Base-by-base conservation (phyloP, 345 rosid species). In the Litchi chinensis region DNA sequence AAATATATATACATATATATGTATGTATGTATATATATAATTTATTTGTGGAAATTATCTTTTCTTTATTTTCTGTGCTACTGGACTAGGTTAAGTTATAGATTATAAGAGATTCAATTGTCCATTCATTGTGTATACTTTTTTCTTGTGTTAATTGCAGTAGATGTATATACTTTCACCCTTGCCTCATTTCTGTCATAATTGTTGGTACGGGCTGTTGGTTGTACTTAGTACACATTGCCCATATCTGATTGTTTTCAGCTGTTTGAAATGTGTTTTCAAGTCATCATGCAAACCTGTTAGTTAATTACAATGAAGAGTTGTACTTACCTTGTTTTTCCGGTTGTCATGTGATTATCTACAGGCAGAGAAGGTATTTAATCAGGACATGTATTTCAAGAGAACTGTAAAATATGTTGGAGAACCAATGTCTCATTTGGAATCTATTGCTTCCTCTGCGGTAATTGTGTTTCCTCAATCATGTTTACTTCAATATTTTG, bases 281-380 rank as follows among this genome's bases (percentile, higher is more conserved):
- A 32, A 54, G 65, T 54, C 37, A 37, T 71, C 43, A 9, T 26
- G 46, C 65, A 56, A 71, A 71, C 21, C 11, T 28, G 24, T 71
- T 5, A 12, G 41, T 71, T 56, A 71, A 37, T 40, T 70, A 70
- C 22, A 22, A 48, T 50, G 60, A 50, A 15, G 12, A 50, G 63
- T 50, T 66, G 32, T 67, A 60, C 16, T 60, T 73, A 1, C 39
- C 26, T 10, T 62, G 18, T 12, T 68, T 48, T 59, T 52, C 73
- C 60, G 21, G 57, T 3, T 72, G 65, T 44, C 19, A 26, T 66
- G 11, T 21, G 56, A 59, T 22, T 13, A 69, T 70, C 68, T 84
- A 75, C 82, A 96, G 99, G 98, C 99, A 18, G 99, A 96, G 85
- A 96, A 96, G 81, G 99, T 94, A 79, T 96, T 91, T 84, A 96